Conservation (phyloP, 192 early-diverging fungal species). For the Podila horticola region DNA sequence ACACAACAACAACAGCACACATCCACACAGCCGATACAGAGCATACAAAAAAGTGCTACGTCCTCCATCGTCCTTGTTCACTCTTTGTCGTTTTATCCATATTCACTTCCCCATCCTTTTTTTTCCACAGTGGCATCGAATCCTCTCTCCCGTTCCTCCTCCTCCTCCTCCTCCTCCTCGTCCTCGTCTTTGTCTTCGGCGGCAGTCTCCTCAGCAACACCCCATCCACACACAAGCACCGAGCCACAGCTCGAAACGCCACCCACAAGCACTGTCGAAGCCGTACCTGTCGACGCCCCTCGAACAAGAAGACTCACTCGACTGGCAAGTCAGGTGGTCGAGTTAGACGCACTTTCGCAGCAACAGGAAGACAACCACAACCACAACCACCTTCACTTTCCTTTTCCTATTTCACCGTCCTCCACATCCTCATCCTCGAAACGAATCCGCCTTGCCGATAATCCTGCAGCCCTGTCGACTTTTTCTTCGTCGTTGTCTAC, state of each 20-base stretch:
- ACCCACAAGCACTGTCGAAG: conserved; percentile 10
- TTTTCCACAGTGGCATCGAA: conserved; percentile 41
- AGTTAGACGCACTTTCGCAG: background rate
- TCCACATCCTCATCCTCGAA: conserved; percentile 7
- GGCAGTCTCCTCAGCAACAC: conserved; percentile 31
- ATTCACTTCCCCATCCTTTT: conserved; percentile 3
- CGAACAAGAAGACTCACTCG: conserved; percentile 12
- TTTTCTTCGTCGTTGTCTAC: conserved; percentile 5
- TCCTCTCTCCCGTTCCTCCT: conserved; percentile 7
- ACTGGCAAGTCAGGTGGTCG: conserved; percentile 28
- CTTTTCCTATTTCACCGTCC: background rate
- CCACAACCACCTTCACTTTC: background rate
- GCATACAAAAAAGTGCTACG: background rate
- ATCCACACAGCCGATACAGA: too few species aligned
- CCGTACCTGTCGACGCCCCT: conserved; percentile 7
- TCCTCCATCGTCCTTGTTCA: background rate
- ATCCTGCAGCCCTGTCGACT: background rate
- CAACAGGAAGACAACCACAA: background rate
- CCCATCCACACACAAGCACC: conserved; percentile 8
- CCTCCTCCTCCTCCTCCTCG: conserved; percentile 28
- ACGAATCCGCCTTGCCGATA: conserved; percentile 8
- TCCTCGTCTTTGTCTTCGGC: conserved; percentile 39
- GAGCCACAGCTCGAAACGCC: conserved; percentile 14
- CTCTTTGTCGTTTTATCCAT: background rate
- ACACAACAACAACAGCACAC: too few species aligned